Base-by-base conservation (phyloP, 2,329 filamentous ascomycete genomes). In the Coleophoma crateriformis region DNA sequence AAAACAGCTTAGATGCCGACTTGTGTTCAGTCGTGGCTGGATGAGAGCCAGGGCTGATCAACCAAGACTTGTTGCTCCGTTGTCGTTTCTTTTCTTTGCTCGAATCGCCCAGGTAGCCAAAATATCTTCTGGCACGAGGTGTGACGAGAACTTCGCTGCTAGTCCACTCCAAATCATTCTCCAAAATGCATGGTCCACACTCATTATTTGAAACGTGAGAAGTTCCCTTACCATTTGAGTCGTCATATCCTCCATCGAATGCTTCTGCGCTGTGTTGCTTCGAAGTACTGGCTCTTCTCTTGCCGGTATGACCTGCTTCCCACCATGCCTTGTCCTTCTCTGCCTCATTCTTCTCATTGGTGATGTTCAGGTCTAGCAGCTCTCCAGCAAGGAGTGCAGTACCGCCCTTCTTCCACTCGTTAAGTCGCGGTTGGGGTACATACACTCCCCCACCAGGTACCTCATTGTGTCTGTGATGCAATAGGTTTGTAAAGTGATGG, bases 341-440 rank as follows among this genome's bases (percentile, higher is more conserved):
- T 8, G 54, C 47, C 47, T 64, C 62, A n/a, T 54, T 52, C 34
- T 58, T 50, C 8, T 57, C 59, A 13, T 38, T 17, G 7, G 69
- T 65, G 8, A 71, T 67, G 50, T 75, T 72, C 33, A 88, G 75
- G 51, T 88, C 80, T 32, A 89, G 74, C 46, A 87, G 68, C 1
- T 72, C 64, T 2, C 78, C 76, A 0, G 74, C 72, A 3, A 90
- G 69, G 7, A 76, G 77, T 33, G 84, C 85, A 33, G 84, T 74
- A 0, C 78, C 80, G 7, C 77, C 84, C 60, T 82, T 82, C 62
- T 79, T 84, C 86, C 87, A 90, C 62, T 91, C 87, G 33, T 88
- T 79, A 7, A 91, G 70, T 61, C 81, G 82, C 48, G 72, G 68
- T 0, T 81, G 75, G 4, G 78, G 72, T 32, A 79, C 68, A 61